Evolutionary conservation across 2,329 filamentous ascomycete genomes (phyloP).

Genomic region (Whalleya microplaca): DNA sequence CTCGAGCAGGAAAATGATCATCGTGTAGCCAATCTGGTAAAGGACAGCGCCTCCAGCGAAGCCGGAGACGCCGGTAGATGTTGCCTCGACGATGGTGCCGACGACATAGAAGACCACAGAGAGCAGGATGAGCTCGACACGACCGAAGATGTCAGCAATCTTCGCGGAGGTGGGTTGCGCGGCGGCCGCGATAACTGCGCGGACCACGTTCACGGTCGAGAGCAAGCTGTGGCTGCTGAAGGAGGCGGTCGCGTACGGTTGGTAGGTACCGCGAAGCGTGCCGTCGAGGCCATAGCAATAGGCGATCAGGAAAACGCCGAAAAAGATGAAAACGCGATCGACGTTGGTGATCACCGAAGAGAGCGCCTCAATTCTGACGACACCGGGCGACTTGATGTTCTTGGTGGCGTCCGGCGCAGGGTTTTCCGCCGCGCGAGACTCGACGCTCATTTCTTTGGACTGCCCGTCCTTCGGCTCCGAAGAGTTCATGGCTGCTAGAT

Average conservation of each 20-base stretch:
- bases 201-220: conserved; percentile 61
- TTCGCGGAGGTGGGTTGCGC: conserved; percentile 63
- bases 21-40: conserved; percentile 68
- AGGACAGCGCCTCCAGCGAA: conserved; percentile 63
- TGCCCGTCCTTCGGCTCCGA: too few relatives aligned
- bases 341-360: conserved; percentile 47
- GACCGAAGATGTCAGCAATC: conserved; percentile 65
- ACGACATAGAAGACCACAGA: conserved; percentile 60
- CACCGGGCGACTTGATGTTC: conserved; percentile 45
- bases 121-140: conserved; percentile 59
- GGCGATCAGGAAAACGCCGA: conserved; percentile 61
- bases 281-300: conserved; percentile 64
- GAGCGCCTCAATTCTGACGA: conserved; percentile 56
- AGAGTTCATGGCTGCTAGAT: too few relatives aligned
- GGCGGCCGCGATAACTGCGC: conserved; percentile 62
- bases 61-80: conserved; percentile 48
- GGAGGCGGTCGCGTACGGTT: conserved; percentile 57
- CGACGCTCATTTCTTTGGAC: too few relatives aligned
- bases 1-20: conserved; percentile 63
- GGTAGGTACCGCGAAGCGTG: conserved; percentile 55
- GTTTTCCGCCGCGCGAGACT: too few relatives aligned
- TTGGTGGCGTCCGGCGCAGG: too few relatives aligned
- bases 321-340: conserved; percentile 57
- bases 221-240: conserved; percentile 59
- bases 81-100: conserved; percentile 61